Percentiles rank a stretch among this genome's conserved stretches.
Conservation (phyloP, 2,329 filamentous ascomycete species). For the Xylariales sp. region DNA sequence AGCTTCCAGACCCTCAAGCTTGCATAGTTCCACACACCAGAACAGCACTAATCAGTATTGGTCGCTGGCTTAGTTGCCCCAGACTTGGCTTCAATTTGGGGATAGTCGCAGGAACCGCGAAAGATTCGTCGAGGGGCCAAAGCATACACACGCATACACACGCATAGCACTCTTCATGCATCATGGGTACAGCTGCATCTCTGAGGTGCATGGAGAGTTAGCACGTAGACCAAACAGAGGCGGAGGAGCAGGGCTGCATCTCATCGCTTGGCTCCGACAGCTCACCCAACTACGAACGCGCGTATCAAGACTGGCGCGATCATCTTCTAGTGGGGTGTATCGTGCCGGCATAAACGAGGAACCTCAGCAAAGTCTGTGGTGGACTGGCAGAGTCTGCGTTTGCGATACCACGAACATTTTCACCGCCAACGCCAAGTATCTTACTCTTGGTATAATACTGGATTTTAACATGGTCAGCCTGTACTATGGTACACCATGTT, state of each 20-base stretch:
- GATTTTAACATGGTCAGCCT: background rate
- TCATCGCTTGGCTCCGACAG: background rate
- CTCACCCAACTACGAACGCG: background rate
- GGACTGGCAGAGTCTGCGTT: background rate
- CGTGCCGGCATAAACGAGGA: background rate
- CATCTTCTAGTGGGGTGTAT: background rate
- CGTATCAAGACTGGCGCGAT: background rate
- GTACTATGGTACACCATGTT: background rate
- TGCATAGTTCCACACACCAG: too few relatives aligned
- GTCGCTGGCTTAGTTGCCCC: too few relatives aligned
- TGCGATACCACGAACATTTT: conserved; percentile 15
- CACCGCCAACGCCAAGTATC: conserved; percentile 14
- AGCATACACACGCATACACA: conserved; percentile 2
- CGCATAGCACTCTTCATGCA: conserved; percentile 4
- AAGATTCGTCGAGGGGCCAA: conserved; percentile 9
- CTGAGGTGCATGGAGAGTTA: conserved; percentile 7
- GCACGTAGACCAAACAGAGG: conserved; percentile 3
- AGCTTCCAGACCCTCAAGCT: too few relatives aligned
- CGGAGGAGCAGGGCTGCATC: background rate
- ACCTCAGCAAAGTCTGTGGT: background rate
- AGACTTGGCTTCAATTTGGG: conserved; percentile 2
- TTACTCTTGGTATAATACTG: conserved; percentile 9
- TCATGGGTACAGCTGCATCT: conserved; percentile 5
- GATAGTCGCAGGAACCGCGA: conserved; percentile 11
- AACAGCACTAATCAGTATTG: too few relatives aligned